Evolutionary conservation across 257 asterid genomes (phyloP).

Genomic region (Nicotiana benthamiana): DNA sequence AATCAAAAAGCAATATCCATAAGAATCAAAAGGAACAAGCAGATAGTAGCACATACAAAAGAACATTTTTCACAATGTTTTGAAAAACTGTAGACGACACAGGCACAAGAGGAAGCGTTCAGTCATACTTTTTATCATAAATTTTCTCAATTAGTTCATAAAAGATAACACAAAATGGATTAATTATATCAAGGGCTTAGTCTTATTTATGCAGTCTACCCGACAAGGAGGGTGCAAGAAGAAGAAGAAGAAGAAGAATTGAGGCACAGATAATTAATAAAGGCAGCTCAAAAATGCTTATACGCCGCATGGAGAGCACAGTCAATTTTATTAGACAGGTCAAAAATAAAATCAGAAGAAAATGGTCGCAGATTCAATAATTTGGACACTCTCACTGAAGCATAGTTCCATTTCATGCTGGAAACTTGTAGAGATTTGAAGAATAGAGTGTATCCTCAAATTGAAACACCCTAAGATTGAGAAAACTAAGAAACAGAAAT

Average conservation of each 20-base stretch:
- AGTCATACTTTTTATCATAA: neutral
- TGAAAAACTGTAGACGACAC: neutral
- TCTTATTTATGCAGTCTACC: neutral
- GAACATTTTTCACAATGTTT: neutral
- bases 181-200: neutral
- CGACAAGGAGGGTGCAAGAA: neutral
- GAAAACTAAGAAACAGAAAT: neutral
- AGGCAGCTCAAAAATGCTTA: neutral
- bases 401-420: neutral
- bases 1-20: neutral
- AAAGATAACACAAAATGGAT: neutral
- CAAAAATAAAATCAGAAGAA: neutral
- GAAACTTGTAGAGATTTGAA: neutral
- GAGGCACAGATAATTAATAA: neutral
- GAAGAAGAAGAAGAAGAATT: neutral
- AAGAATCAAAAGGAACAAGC: neutral
- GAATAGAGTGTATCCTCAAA: neutral
- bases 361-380: neutral
- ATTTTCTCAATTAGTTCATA: neutral
- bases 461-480: neutral
- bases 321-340: neutral
- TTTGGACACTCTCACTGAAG: neutral
- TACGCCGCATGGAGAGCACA: neutral
- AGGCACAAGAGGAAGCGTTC: neutral
- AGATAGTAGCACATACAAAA: neutral